phyloP scores from a whole-genome alignment of 139 green algal genomes.

The Zygnema cylindricum region DNA sequence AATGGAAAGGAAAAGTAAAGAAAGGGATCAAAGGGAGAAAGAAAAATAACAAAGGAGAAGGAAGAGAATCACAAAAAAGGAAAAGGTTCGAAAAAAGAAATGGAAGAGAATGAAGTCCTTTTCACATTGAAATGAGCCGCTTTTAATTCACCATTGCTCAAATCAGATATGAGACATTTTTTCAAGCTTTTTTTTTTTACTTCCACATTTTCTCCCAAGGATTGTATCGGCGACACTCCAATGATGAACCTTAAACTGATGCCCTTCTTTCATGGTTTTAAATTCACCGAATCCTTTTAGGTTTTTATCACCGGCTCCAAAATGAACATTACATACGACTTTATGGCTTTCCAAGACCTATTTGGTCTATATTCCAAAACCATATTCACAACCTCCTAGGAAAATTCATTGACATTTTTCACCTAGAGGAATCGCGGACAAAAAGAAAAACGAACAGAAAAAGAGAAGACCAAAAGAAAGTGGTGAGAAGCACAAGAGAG shows the following conservation, averaged over 20 bases:
- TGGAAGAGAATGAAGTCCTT: not conserved
- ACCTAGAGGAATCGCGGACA: not conserved
- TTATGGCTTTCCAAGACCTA: too few species aligned
- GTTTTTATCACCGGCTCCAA: too few species aligned
- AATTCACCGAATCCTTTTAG: too few species aligned
- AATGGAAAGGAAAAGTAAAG: not conserved
- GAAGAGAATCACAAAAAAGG: not conserved
- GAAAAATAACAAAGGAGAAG: not conserved
- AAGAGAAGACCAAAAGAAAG: not conserved
- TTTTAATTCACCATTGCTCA: slow-evolving; percentile 11
- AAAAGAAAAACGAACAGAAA: not conserved
- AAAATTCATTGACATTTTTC: not conserved
- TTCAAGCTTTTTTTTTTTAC: too few species aligned
- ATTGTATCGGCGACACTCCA: too few species aligned
- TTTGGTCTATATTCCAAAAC: not conserved
- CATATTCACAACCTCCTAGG: not conserved
- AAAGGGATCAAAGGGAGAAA: not conserved
- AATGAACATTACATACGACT: too few species aligned
- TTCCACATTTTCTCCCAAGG: too few species aligned
- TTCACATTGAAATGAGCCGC: too few species aligned
- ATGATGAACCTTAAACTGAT: too few species aligned
- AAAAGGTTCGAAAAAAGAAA: too few species aligned
- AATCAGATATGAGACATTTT: too few species aligned
- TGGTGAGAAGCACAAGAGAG: not conserved
- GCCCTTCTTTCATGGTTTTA: too few species aligned